These are phyloP conservation scores for Amborella trichopoda DNA, from an alignment of 164 flowering plant genomes.

Conservation along the genomic window DNA sequence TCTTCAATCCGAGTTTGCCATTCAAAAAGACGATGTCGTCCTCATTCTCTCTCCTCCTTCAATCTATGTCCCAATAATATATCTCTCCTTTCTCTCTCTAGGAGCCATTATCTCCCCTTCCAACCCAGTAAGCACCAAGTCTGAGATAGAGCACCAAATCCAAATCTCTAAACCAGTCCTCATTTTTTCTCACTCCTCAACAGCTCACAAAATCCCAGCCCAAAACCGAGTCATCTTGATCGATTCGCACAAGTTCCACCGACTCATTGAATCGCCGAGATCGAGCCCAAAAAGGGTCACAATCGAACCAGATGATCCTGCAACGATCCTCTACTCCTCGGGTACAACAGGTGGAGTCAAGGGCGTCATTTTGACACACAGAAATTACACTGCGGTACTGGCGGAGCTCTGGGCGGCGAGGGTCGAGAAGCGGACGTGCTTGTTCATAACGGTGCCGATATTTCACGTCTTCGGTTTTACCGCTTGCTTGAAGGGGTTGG, in stretches of 20 bases:
- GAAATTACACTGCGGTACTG: conserved; percentile 29
- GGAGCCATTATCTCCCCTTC: conserved; percentile 59
- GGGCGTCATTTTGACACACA: conserved; percentile 52
- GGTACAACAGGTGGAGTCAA: conserved; percentile 62
- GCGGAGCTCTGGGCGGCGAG: conserved; percentile 5
- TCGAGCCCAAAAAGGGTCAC: neutral
- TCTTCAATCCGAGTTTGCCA: conserved; percentile 5
- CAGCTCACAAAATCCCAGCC: too few species aligned
- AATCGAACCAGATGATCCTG: conserved; percentile 32
- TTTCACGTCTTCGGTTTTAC: conserved; percentile 38
- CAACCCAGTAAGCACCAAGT: conserved; percentile 38
- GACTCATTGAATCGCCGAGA: too few species aligned
- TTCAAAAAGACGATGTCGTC: conserved; percentile 34
- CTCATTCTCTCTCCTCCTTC: conserved; percentile 37
- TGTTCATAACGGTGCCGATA: conserved; percentile 21
- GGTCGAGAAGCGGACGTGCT: conserved; percentile 12
- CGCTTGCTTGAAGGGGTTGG: conserved; percentile 12
- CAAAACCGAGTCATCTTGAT: too few species aligned
- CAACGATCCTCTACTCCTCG: conserved; percentile 57
- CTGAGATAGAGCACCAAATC: too few species aligned
- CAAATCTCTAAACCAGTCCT: conserved; percentile 31
- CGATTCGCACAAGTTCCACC: too few species aligned
- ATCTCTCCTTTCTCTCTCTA: conserved; percentile 49
- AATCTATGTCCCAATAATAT: conserved; percentile 35
- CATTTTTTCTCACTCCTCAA: conserved; percentile 36